Evolutionary conservation across 2,329 filamentous ascomycete species (phyloP), one percentile per base, ranked within the genome.

Genomic region (Mollisiaceae sp.): DNA sequence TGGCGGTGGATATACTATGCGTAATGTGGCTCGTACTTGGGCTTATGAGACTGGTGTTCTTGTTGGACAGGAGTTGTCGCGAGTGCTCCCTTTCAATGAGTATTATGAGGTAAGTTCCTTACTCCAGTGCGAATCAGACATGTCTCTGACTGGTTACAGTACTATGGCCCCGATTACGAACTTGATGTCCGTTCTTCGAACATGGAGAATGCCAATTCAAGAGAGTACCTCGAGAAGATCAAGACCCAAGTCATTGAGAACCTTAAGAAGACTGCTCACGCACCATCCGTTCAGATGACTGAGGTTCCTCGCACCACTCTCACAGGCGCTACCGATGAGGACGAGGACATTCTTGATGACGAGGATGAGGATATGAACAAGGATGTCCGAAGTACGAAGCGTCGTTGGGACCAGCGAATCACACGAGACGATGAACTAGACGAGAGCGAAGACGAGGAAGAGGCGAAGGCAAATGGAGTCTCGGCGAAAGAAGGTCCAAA

Each of bases 1-100:
- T 38, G 95, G 95, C 18, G 95, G 95, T 69, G 95, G 95, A 57
- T 99, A 99, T 80, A 99, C 95, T 0, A 96, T 97, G 79, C 90
- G 95, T 69, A 99, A 99, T 71, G 95, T 99, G 12, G 94, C 95
- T 20, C 91, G 95, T 59, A 95, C 94, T 5, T 99, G 95, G 95
- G 94, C 94, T 8, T 97, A 94, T 77, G 95, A 99, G 80, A 99
- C 95, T 1, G 94, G 94, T 70, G 86, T 93, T 65, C 85, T 98
- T 9, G 92, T 97, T 22, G 92, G 92, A 35, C 88, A 94, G 66
- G 85, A 92, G 36, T 92, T 98, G 85, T 85, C 88, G 12, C 85
- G 90, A 5, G 89, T 91, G n/a, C 83, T 98, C 47, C 94, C 94
- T 0, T 98, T 93, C 78, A 98, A 97, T 69, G 94, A 98, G 81